Base-by-base conservation (phyloP, 352 stramenopile genomes). In the Pseudoperonospora humuli region DNA sequence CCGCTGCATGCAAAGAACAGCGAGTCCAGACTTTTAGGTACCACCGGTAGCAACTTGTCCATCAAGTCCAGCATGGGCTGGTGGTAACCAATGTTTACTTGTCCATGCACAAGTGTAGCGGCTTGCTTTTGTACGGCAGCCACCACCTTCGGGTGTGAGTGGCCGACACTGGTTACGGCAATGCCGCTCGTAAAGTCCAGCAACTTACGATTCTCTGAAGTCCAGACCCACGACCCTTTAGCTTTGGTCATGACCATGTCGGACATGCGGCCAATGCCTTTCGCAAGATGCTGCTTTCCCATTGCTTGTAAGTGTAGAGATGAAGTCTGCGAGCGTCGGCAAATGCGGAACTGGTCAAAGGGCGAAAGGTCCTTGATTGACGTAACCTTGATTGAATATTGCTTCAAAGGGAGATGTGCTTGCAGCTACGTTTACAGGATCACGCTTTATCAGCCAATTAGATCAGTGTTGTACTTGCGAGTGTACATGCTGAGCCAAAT, bases 111-210 rank as follows among this genome's bases (percentile, higher is more conserved):
- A 20, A 97, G 71, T 24, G 70, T 86, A 1, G 72, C 84, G 1
- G 75, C 77, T 60, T 97, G 92, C 42, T 93, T 74, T 60, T 96
- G 85, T 38, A 94, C 74, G 13, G 92, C 92, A 19, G 84, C 58
- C 17, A 96, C 73, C 18, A 97, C 82, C 45, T 76, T 79, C 14
- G 92, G 88, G 66, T 97, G 92, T 51, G 79, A 95, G 61, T 97
- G 89, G 34, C 92, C 92, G 25, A 95, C 75, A 53, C 83, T 96
- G 5, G 84, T 88, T 18, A 97, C 89, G 45, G 84, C 89, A 55
- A 97, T 97, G 41, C 89, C 92, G 43, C 75, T 94, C 15, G 87
- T 95, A 50, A 97, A 96, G 66, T 97, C 92, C 35, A 95, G 66
- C 33, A 91, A 57, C 64, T 91, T 95, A 57, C 82, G 69, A 40